A percentile compares a stretch with the other conserved stretches of the same genome.
Conservation (phyloP, 352 stramenopile genomes). For the Phytophthora chlamydospora region DNA sequence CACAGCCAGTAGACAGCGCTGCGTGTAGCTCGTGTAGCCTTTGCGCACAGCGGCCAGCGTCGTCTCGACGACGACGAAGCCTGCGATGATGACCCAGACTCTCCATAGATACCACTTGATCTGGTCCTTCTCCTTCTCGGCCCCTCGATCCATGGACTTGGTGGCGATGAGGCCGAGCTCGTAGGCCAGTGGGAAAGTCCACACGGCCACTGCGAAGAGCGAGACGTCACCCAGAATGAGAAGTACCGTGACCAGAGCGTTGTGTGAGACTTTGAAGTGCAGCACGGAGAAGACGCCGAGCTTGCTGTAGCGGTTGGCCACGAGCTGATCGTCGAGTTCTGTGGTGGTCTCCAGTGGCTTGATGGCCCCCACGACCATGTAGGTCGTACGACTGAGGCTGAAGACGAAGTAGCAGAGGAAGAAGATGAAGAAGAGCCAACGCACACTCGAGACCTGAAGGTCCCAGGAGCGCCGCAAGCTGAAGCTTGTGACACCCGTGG, state of each 20-base stretch:
- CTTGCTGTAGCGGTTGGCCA: slow-evolving; percentile 35
- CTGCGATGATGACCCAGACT: slow-evolving; percentile 39
- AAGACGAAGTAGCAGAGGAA: slow-evolving; percentile 55
- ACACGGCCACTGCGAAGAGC: slow-evolving; percentile 51
- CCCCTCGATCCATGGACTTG: slow-evolving; percentile 56
- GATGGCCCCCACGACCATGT: slow-evolving; percentile 39
- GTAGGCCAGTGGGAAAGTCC: slow-evolving; percentile 52
- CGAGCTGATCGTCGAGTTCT: slow-evolving; percentile 2
- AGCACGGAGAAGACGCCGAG: slow-evolving; percentile 48
- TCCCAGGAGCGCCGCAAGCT: slow-evolving; percentile 51
- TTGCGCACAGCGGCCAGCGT: slow-evolving; percentile 30
- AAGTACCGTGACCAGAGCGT: slow-evolving; percentile 29
- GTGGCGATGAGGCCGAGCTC: slow-evolving; percentile 48
- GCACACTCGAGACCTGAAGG: slow-evolving; percentile 56
- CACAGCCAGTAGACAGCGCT: slow-evolving; percentile 43
- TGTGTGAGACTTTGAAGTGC: slow-evolving; percentile 45
- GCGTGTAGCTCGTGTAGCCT: slow-evolving; percentile 57
- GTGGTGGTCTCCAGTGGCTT: slow-evolving; percentile 29
- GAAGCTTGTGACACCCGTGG: slow-evolving; percentile 50
- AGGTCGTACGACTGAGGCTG: slow-evolving; percentile 36
- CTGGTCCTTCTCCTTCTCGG: slow-evolving; percentile 45
- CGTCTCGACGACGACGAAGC: slow-evolving; percentile 40
- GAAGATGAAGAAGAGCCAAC: slow-evolving; percentile 69
- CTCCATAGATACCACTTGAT: slow-evolving; percentile 39
- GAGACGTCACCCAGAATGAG: slow-evolving; percentile 43